Conservation (phyloP, 2,329 filamentous ascomycete genomes). For the Ascomycota sp. region DNA sequence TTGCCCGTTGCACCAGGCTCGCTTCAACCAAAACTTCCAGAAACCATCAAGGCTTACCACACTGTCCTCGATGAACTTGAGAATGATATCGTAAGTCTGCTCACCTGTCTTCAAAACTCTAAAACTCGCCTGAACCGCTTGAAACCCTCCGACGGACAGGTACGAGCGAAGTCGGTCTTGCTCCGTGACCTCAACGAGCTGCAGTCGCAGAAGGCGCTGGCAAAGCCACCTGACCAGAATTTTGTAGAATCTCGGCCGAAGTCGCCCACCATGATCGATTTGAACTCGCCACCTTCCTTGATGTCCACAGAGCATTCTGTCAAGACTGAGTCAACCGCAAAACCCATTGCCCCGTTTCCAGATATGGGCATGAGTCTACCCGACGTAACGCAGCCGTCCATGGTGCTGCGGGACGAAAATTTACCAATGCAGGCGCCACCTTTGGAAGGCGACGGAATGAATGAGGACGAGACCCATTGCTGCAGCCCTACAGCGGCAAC, state of each 20-base stretch:
- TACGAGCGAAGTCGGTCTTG: slow-evolving; percentile 32
- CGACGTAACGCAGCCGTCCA: slow-evolving; percentile 5
- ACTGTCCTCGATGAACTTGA: slow-evolving; percentile 34
- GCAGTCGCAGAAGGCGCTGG: slow-evolving; percentile 10
- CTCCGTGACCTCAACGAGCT: slow-evolving; percentile 29
- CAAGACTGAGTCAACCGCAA: slow-evolving; percentile 14
- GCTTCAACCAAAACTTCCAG: slow-evolving; percentile 21
- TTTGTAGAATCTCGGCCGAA: slow-evolving; percentile 13
- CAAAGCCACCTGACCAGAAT: slow-evolving; percentile 5
- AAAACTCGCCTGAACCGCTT: not conserved
- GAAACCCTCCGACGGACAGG: slow-evolving; percentile 5
- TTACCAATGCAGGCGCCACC: slow-evolving; percentile 10
- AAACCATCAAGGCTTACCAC: slow-evolving; percentile 28
- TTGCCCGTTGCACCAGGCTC: slow-evolving; percentile 11
- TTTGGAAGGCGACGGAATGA: slow-evolving; percentile 16
- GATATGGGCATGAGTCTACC: slow-evolving; percentile 32
- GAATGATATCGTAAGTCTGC: slow-evolving; percentile 26
- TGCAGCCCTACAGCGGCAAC: too few relatives aligned
- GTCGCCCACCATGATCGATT: slow-evolving; percentile 15
- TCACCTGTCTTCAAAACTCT: not conserved
- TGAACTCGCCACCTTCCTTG: slow-evolving; percentile 13
- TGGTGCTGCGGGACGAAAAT: slow-evolving; percentile 10
- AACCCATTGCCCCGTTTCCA: slow-evolving; percentile 31
- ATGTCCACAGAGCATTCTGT: slow-evolving; percentile 10
- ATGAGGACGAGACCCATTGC: too few relatives aligned